Conservation (phyloP, 345 rosid genomes). For the Eutrema yunnanense region DNA sequence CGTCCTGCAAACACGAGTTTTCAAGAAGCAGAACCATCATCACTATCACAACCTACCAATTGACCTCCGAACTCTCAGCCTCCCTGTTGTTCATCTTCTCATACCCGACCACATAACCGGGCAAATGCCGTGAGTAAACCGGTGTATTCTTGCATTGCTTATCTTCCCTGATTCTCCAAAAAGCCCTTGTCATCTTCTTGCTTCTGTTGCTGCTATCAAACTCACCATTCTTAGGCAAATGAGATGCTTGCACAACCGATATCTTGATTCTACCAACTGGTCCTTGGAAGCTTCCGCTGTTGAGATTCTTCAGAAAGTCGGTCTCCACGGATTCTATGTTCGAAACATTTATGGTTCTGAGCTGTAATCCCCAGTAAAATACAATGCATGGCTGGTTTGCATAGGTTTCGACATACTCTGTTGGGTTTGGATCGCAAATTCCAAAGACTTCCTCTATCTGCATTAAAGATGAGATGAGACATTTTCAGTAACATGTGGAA, state of each 20-base stretch:
- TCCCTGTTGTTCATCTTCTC: slow-evolving; percentile 22
- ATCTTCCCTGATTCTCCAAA: slow-evolving; percentile 45
- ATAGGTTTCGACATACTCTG: slow-evolving; percentile 36
- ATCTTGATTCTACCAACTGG: slow-evolving; percentile 32
- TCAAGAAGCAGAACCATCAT: not conserved
- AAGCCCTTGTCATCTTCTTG: slow-evolving; percentile 33
- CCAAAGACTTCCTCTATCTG: slow-evolving; percentile 55
- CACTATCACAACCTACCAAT: slow-evolving; percentile 9
- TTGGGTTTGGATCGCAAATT: slow-evolving; percentile 50
- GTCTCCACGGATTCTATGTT: slow-evolving; percentile 34
- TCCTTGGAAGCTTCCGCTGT: slow-evolving; percentile 34
- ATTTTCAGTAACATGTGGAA: not conserved
- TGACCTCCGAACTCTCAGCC: not conserved
- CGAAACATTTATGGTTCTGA: slow-evolving; percentile 19
- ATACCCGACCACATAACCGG: slow-evolving; percentile 37
- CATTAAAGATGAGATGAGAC: not conserved
- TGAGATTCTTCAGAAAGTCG: slow-evolving; percentile 39
- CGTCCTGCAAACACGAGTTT: not conserved
- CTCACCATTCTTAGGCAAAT: slow-evolving; percentile 31
- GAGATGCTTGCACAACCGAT: slow-evolving; percentile 39
- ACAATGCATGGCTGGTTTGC: slow-evolving; percentile 32
- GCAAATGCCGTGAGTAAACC: slow-evolving; percentile 39
- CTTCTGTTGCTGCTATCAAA: slow-evolving; percentile 17
- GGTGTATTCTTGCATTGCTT: slow-evolving; percentile 26
- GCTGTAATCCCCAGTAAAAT: slow-evolving; percentile 49